Percentiles rank a stretch among this genome's conserved stretches.
phyloP scores from a whole-genome alignment of 73 alveolate species.

The Symbiodinium natans region DNA sequence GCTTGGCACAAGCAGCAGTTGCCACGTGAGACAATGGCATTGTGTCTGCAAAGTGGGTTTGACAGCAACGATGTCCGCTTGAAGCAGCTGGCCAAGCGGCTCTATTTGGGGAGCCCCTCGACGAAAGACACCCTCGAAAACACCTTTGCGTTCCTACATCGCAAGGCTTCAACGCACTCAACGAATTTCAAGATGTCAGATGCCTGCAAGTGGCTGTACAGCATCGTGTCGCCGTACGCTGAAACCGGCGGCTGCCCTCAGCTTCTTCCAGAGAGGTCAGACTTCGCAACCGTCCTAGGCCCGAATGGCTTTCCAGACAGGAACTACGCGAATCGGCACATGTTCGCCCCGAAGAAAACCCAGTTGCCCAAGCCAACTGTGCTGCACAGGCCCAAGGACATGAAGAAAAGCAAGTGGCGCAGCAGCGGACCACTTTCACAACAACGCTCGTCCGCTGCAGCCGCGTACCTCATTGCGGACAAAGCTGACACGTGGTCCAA shows the following conservation, averaged over 20 bases:
- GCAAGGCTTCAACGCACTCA: background rate
- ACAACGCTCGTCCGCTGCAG: conserved; percentile 20
- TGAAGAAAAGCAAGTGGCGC: background rate
- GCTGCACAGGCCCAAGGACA: conserved; percentile 24
- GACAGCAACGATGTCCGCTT: background rate
- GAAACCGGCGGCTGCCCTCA: conserved; percentile 20
- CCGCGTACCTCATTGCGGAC: background rate
- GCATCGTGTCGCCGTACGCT: background rate
- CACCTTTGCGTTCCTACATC: background rate
- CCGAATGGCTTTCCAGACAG: background rate
- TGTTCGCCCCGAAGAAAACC: background rate
- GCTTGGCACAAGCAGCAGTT: background rate
- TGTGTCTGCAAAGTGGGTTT: background rate
- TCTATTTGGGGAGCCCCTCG: background rate
- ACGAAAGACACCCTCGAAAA: conserved; percentile 22
- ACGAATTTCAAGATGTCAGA: background rate
- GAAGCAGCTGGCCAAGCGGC: background rate
- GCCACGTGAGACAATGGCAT: conserved; percentile 20
- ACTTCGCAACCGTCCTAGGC: background rate
- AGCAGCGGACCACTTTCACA: background rate
- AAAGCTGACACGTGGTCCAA: background rate
- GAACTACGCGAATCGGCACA: background rate
- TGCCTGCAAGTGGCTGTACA: background rate
- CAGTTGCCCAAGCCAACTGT: conserved; percentile 19
- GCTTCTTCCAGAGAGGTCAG: background rate